Base-by-base conservation (phyloP, 768 basidiomycete genomes). In the Tylopilus plumbeoviolaceoides region DNA sequence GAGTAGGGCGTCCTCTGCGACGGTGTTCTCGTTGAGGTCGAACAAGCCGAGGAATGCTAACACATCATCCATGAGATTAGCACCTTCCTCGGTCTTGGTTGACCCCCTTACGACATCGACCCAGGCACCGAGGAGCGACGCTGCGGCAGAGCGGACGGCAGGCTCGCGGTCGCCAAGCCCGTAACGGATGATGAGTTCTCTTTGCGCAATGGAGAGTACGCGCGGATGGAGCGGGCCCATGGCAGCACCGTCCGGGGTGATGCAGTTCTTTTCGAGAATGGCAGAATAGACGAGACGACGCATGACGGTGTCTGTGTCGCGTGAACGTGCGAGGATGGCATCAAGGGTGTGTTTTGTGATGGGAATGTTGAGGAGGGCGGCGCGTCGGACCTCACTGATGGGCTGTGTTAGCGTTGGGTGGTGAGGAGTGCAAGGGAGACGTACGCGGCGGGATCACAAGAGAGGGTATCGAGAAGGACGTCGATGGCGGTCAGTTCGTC, bases 141-240 rank as follows among this genome's bases (percentile, higher is more conserved):
- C 84, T 0, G 93, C 86, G 1, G 90, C 91, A 17, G 77, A 71
- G 28, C 84, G 77, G 3, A 98, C 92, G 2, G 71, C 66, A 0
- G 78, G 73, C 53, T 97, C 92, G 25, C 95, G 81, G 69, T 98
- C 95, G 0, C 89, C 85, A 3, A 98, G 75, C 2, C 95, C 95
- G 62, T 89, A 83, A 18, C 80, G 78, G 2, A 95, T 82, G 44
- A 95, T 80, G 21, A 80, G 72, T 61, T 92, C 89, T 11, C 94
- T 76, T 60, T 95, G 89, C 0, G 78, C 71, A 25, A 90, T 82
- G 2, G 78, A 80, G 36, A 98, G 73, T 4, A 75, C 75, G 3
- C 79, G 74, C 1, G 87, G 87, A 56, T 94, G 82, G 1, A 83
- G 78, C 2, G 78, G 70, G 1, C 82, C 82, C 44, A 84, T 76